phyloP scores from a whole-genome alignment of 1,139 yeast species.

The Saccharomyces hybrid region DNA sequence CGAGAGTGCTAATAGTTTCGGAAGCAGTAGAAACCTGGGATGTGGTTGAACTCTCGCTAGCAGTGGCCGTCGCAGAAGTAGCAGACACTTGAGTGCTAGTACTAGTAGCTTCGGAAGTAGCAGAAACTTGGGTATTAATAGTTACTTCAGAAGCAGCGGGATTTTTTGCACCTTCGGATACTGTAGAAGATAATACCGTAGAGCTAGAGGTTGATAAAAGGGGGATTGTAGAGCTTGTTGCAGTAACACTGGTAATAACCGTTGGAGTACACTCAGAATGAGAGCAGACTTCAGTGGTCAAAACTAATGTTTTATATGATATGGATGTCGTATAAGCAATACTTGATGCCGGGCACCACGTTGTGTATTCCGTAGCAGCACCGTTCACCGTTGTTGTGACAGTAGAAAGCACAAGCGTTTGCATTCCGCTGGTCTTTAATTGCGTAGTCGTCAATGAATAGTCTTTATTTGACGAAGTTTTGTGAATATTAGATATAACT shows the following conservation, averaged over 20 bases:
- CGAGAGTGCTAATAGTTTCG: not conserved
- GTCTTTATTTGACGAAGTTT: not conserved
- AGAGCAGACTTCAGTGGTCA: not conserved
- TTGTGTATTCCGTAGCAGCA: constrained; percentile 1
- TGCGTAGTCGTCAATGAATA: not conserved
- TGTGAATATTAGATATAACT: not conserved
- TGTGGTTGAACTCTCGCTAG: not conserved
- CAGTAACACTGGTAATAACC: not conserved
- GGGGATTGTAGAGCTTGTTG: not conserved
- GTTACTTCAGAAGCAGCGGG: not conserved
- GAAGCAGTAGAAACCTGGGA: not conserved
- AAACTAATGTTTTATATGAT: not conserved
- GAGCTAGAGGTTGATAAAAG: not conserved
- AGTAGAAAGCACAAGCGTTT: constrained; percentile 1
- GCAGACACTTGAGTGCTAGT: not conserved
- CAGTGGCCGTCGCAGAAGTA: not conserved
- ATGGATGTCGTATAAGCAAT: not conserved
- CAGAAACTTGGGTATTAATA: not conserved
- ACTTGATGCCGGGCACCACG: constrained; percentile 1
- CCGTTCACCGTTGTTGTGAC: constrained; percentile 1
- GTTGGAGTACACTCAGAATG: not conserved
- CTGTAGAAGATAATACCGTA: not conserved
- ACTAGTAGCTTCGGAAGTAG: not conserved
- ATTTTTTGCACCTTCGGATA: not conserved
- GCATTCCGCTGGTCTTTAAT: not conserved